Base-by-base conservation (phyloP, 2,329 filamentous ascomycete species). In the Phialophora verrucosa region DNA sequence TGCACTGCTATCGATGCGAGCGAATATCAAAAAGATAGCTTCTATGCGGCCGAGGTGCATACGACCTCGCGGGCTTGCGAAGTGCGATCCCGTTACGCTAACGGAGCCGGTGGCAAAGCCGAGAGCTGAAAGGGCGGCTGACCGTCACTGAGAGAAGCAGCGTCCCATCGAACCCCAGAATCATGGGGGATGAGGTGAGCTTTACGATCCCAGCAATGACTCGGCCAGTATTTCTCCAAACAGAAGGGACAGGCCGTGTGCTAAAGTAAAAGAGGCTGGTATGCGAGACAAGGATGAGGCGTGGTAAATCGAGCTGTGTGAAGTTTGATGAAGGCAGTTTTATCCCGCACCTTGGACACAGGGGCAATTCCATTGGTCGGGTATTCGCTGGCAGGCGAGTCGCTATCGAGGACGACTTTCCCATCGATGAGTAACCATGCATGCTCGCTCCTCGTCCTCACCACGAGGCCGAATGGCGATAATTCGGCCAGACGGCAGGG, bases 121-220 rank as follows among this genome's bases (percentile, higher is more conserved):
- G 49, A 25, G 27, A 27, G 49, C 49, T 53, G 49, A 53, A 27
- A 53, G 5, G 11, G 10, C 47, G 49, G 49, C 49, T 12, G 49
- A 29, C 49, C 6, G 12, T 27, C 49, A 23, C 20, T n/a, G 20
- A 53, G 49, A 20, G 27, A 51, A 53, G 27, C 38, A n/a, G 38
- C 38, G 38, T 44, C 38, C n/a, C 38, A 44, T 44, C n/a, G 11
- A 27, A 53, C 49, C 49, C 49, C 49, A 27, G 14, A 27, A n/a
- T 23, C 25, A 23, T 51, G 27, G 29, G 31, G 29, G 27, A 29
- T 55, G 53, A 55, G 25, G 53, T 55, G 53, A 55, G 53, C 53
- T 31, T 55, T 35, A 55, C 53, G 53, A 55, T 25, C n/a, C 53
- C 29, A 29, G 14, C 11, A 53, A 29, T 25, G 49, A 27, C 20